Evolutionary conservation across 257 asterid species (phyloP), one percentile per base, ranked within the genome.

Genomic region (Echites panduratus): DNA sequence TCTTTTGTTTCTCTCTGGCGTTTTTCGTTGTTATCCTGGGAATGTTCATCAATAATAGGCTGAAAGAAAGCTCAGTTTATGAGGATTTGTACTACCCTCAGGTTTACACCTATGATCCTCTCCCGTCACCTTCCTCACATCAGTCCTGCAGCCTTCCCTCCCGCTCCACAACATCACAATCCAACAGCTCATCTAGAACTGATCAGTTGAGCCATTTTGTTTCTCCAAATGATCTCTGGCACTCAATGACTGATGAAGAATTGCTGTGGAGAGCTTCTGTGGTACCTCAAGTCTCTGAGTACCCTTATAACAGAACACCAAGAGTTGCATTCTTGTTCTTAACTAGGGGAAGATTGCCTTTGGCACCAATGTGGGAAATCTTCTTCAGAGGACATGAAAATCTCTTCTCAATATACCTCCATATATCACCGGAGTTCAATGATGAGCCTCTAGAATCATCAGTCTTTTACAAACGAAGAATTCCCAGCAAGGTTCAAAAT

Each of bases 321-420:
- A 92, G 83, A 80, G 82, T 89, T 14, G 96, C 96, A 4, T 87
- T 92, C 83, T 76, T 90, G 94, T 92, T 92, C 89, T 82, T 92
- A 79, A 78, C 82, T 7, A 82, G 84, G 69, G 93, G 89, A 48
- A 72, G 79, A 48, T 56, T 92, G 68, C 92, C 88, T 4, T 70
- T 88, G 69, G 86, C 85, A 27, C 88, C 96, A 44, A 85, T 90
- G 17, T 90, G 98, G 98, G 94, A 89, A 76, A 73, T 82, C 79
- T 92, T 89, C 88, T 92, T 92, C 64, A 82, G 77, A 79, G 90
- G 96, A 32, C 83, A 92, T 65, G 83, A 85, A 80, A 87, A 83
- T 22, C 67, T 85, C 52, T 90, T 82, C 75, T 84, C 98, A 4
- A 86, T 92, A 71, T 92, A 92, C 78, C 80, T 92, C 44, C 96